Conservation (phyloP, 2,329 filamentous ascomycete species). For the Fusarium aywerte region DNA sequence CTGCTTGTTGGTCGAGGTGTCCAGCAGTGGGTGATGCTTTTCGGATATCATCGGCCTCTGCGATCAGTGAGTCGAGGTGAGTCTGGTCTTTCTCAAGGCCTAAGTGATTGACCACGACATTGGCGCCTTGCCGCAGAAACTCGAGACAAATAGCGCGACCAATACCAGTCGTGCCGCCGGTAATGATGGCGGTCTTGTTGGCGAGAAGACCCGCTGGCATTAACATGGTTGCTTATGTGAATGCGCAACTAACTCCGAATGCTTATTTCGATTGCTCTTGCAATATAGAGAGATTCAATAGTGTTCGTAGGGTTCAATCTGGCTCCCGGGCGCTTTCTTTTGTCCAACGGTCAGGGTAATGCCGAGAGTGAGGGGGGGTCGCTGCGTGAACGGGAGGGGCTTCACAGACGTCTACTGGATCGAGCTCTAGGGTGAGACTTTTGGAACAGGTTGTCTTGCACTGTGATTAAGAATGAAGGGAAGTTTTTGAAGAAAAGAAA, state of each 20-base stretch:
- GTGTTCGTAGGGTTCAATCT: neutral
- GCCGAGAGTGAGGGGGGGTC: slow-evolving; percentile 8
- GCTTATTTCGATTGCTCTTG: neutral
- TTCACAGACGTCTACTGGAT: neutral
- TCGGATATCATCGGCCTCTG: slow-evolving; percentile 61
- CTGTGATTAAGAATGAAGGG: too few relatives aligned
- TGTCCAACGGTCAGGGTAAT: neutral
- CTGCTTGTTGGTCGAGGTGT: slow-evolving; percentile 72
- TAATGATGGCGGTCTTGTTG: slow-evolving; percentile 86
- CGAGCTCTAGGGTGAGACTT: neutral
- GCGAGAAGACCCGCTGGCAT: slow-evolving; percentile 66
- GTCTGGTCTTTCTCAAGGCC: slow-evolving; percentile 63
- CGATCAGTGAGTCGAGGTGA: slow-evolving; percentile 65
- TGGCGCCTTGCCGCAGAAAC: slow-evolving; percentile 80
- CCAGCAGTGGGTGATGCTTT: slow-evolving; percentile 59
- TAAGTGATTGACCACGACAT: slow-evolving; percentile 84
- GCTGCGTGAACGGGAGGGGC: neutral
- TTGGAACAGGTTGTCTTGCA: neutral
- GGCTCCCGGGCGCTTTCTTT: neutral
- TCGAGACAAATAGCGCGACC: slow-evolving; percentile 85
- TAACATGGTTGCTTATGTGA: slow-evolving; percentile 52
- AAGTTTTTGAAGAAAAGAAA: neutral
- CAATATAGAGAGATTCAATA: neutral
- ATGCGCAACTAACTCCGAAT: neutral
- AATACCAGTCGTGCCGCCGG: slow-evolving; percentile 87